Conservation (phyloP, 2,329 filamentous ascomycete species). For the Fusarium sarcochroum region DNA sequence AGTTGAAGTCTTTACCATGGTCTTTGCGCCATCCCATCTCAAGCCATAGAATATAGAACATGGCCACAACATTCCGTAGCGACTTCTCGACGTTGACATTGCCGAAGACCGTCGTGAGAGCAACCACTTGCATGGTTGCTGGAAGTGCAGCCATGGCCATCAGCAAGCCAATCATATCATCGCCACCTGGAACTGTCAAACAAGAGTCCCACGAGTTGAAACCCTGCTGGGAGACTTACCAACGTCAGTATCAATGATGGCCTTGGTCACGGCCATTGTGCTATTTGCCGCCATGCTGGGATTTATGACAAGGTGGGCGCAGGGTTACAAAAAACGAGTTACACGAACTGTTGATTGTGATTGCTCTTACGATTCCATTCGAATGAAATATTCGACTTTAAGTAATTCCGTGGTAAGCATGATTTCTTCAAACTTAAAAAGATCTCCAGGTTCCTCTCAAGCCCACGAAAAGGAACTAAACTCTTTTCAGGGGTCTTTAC, state of each 20-base stretch:
- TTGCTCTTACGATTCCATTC: too few species aligned
- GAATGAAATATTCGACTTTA: too few species aligned
- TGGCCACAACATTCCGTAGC: neutral
- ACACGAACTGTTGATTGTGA: too few species aligned
- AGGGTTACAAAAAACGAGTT: too few species aligned
- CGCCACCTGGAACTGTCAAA: neutral
- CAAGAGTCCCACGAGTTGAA: neutral
- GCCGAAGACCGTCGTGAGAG: neutral
- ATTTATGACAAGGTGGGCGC: too few species aligned
- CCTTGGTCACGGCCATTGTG: neutral
- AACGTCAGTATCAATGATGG: neutral
- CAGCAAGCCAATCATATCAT: neutral
- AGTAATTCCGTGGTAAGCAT: too few species aligned
- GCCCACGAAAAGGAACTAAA: too few species aligned
- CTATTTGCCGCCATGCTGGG: neutral
- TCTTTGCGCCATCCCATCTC: neutral
- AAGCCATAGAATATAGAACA: neutral
- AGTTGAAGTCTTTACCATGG: neutral
- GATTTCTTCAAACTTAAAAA: too few species aligned
- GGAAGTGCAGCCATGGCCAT: neutral
- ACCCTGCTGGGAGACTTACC: neutral
- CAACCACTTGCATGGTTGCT: neutral
- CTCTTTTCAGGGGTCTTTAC: too few species aligned
- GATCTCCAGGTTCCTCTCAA: too few species aligned
- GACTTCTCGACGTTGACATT: neutral